phyloP scores from a whole-genome alignment of 805 yeast genomes.

The Candida gorgasii region DNA sequence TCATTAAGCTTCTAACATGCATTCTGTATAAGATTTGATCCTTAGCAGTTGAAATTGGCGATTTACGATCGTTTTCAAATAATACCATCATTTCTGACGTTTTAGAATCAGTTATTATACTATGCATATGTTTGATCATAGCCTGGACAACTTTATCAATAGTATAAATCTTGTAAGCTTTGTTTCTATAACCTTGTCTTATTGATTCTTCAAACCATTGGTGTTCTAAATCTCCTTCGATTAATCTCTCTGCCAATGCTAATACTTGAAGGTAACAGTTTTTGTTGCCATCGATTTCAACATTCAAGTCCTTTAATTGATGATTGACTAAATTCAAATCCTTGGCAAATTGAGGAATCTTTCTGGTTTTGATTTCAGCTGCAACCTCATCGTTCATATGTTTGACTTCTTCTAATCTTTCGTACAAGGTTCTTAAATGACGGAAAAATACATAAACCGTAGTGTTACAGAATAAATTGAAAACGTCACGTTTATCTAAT shows the following conservation, averaged over 20 bases:
- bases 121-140: slow-evolving; percentile 76
- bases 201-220: slow-evolving; percentile 94
- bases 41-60: slow-evolving; percentile 67
- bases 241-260: slow-evolving; percentile 67
- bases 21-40: slow-evolving; percentile 90
- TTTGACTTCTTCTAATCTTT: slow-evolving; percentile 78
- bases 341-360: slow-evolving; percentile 74
- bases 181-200: slow-evolving; percentile 92
- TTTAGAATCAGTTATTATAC: slow-evolving; percentile 74
- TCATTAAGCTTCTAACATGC: slow-evolving; percentile 78
- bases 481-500: slow-evolving; percentile 50
- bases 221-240: slow-evolving; percentile 90
- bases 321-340: slow-evolving; percentile 81
- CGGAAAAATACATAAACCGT: slow-evolving; percentile 89
- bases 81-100: slow-evolving; percentile 78
- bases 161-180: slow-evolving; percentile 90
- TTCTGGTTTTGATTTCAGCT: slow-evolving; percentile 66
- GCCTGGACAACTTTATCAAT: slow-evolving; percentile 86
- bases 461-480: slow-evolving; percentile 84
- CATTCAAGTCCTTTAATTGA: slow-evolving; percentile 78
- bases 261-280: slow-evolving; percentile 81
- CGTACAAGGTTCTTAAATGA: slow-evolving; percentile 76
- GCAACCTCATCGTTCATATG: slow-evolving; percentile 66
- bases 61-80: slow-evolving; percentile 78
- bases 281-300: slow-evolving; percentile 60